Evolutionary conservation across 1,284 basidiomycete genomes (phyloP), one percentile per base, ranked within the genome.

Genomic region (Cerrena zonata): DNA sequence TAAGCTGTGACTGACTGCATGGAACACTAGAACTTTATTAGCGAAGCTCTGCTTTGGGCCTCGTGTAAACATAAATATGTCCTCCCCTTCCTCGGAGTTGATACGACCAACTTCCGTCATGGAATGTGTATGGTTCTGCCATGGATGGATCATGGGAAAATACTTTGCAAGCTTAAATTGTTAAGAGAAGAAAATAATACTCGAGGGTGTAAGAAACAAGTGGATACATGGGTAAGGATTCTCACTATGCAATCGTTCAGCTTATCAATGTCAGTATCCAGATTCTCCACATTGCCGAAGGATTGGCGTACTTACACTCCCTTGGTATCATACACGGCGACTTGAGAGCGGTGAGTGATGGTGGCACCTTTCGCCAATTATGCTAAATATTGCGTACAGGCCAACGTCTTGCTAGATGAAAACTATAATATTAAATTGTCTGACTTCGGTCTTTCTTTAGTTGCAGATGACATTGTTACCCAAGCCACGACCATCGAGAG

Each of bases 101-200:
- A 47, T 12, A 5, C n/a, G 12, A 23, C 5, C 30, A 39, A 23
- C 45, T 46, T 40, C 19, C 4, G 11, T 5, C 19, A 41, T 22
- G 22, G 12, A n/a, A 36, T 47, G 15, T 51, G 45, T 27, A 47
- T 47, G 45, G 50, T 51, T 3, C 26, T 47, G n/a, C 45, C 50
- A 2, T 47, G 44, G 27, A 41, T 47, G 45, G 34, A 27, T 11
- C 19, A 49, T 41, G 37, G 50, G 5, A 47, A 15, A 34, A 34
- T 34, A 7, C 15, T 15, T 34, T 24, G 15, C 15, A 22, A 39
- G 25, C 18, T 37, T 15, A 25, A 15, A 18, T 30, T 18, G 18
- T 36, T 37, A 12, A 36, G n/a, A n/a, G 12, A 18, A 30, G 5
- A 18, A 11, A 18, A 34, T 7, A 7, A 34, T 34, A 7, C 30